phyloP scores from a whole-genome alignment of 257 asterid genomes.

The Mitragyna speciosa region DNA sequence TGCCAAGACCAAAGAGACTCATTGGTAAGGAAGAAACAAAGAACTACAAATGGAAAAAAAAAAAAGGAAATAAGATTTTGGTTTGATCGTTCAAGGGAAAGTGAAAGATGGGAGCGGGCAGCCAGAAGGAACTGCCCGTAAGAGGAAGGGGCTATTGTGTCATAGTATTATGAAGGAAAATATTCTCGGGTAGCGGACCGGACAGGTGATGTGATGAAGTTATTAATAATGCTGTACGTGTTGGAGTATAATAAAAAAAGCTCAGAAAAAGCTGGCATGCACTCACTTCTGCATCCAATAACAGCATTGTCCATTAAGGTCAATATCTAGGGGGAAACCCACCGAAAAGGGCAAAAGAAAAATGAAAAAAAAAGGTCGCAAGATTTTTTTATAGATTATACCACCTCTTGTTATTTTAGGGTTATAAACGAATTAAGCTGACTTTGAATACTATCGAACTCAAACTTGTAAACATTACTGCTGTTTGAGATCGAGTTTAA shows the following conservation, averaged over 20 bases:
- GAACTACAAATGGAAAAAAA: neutral
- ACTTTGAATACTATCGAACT: too few species aligned
- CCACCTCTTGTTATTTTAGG: too few species aligned
- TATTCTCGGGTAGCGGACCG: neutral
- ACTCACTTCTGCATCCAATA: slow-evolving; percentile 16
- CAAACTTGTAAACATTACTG: too few species aligned
- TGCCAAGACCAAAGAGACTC: slow-evolving; percentile 98
- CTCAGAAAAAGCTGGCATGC: slow-evolving; percentile 31
- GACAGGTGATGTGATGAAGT: neutral
- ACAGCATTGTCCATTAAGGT: too few species aligned
- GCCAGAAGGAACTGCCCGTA: slow-evolving; percentile 23
- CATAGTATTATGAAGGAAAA: neutral
- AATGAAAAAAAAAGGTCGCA: too few species aligned
- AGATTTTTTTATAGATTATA: too few species aligned
- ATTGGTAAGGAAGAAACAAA: slow-evolving; percentile 35
- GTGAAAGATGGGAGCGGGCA: slow-evolving; percentile 23
- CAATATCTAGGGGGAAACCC: neutral
- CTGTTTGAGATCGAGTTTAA: too few species aligned
- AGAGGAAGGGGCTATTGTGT: slow-evolving; percentile 1
- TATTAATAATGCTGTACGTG: neutral
- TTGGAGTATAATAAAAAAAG: neutral
- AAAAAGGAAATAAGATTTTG: neutral
- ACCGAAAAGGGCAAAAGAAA: neutral
- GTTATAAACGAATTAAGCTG: too few species aligned
- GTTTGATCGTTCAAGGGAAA: slow-evolving; percentile 12